A percentile compares a stretch with the other conserved stretches of the same genome.
Conservation (phyloP, 2,329 filamentous ascomycete species). For the Chrysosporium queenslandicum region DNA sequence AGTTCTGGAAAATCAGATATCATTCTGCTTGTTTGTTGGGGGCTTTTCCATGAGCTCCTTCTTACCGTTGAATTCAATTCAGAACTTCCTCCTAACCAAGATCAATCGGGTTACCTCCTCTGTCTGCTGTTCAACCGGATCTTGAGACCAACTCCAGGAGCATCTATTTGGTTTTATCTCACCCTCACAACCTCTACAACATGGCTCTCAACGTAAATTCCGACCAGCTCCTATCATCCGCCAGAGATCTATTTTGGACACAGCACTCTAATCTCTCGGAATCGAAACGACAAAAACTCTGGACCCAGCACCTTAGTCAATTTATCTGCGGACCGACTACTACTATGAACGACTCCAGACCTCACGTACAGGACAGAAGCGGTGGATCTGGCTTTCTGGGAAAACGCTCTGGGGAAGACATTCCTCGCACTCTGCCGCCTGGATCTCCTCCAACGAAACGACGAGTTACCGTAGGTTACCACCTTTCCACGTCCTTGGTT, state of each 20-base stretch:
- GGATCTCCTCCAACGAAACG: slow-evolving; percentile 34
- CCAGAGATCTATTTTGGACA: slow-evolving; percentile 35
- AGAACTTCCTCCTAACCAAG: neutral
- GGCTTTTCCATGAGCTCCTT: neutral
- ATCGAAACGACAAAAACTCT: slow-evolving; percentile 33
- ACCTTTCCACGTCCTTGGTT: slow-evolving; percentile 27
- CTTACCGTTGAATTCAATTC: neutral
- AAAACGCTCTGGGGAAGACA: slow-evolving; percentile 36
- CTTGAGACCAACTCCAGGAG: neutral
- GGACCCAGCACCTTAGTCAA: slow-evolving; percentile 31
- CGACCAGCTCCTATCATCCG: slow-evolving; percentile 34
- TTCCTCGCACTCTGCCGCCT: slow-evolving; percentile 32
- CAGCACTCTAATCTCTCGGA: slow-evolving; percentile 34
- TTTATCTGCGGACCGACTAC: slow-evolving; percentile 28
- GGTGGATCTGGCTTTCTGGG: slow-evolving; percentile 28
- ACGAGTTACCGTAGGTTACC: slow-evolving; percentile 39
- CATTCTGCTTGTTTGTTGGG: too few relatives aligned
- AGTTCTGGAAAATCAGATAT: too few relatives aligned
- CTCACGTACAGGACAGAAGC: slow-evolving; percentile 9
- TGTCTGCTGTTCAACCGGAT: neutral
- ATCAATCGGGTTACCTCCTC: neutral
- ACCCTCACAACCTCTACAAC: neutral
- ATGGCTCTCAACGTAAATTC: slow-evolving; percentile 30
- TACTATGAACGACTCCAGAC: slow-evolving; percentile 13
- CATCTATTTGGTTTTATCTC: slow-evolving; percentile 3